A percentile compares a stretch with the other conserved stretches of the same genome.
phyloP scores from a whole-genome alignment of 345 rosid species.

The Gossypium sturtianum region DNA sequence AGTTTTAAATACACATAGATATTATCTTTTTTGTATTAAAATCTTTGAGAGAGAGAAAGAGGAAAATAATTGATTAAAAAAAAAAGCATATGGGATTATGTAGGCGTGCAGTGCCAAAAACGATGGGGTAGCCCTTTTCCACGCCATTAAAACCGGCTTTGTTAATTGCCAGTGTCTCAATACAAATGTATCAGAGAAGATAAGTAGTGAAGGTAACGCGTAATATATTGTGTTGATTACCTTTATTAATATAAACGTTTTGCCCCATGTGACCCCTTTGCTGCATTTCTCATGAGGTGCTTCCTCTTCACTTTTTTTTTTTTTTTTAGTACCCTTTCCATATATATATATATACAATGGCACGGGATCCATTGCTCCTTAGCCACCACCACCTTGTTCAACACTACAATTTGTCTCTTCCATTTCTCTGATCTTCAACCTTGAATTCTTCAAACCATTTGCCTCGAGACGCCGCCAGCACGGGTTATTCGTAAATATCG shows the following conservation, averaged over 20 bases:
- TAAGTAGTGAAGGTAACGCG: constrained; percentile 22
- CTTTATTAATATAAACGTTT: constrained; percentile 50
- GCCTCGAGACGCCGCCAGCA: no score
- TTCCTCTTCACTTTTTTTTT: constrained; percentile 28
- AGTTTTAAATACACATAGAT: background rate
- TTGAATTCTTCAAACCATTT: constrained; percentile 3
- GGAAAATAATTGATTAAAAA: background rate
- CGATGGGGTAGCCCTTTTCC: constrained; percentile 45
- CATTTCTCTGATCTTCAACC: background rate
- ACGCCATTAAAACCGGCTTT: constrained; percentile 72
- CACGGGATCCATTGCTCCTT: constrained; percentile 30
- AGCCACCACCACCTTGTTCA: constrained; percentile 1
- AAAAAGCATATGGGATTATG: constrained; percentile 21
- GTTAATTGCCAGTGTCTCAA: constrained; percentile 5
- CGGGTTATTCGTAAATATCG: no score
- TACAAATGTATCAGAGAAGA: background rate
- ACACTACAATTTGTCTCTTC: background rate
- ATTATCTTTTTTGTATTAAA: background rate
- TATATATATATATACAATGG: background rate
- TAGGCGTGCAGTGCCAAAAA: constrained; percentile 37
- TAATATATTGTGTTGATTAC: constrained; percentile 13
- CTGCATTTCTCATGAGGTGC: constrained; percentile 55
- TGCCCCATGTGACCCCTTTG: constrained; percentile 65
- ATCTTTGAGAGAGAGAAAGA: background rate
- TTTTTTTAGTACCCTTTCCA: background rate